Conservation (phyloP, 1,139 yeast genomes). For the Candida sanyaensis region DNA sequence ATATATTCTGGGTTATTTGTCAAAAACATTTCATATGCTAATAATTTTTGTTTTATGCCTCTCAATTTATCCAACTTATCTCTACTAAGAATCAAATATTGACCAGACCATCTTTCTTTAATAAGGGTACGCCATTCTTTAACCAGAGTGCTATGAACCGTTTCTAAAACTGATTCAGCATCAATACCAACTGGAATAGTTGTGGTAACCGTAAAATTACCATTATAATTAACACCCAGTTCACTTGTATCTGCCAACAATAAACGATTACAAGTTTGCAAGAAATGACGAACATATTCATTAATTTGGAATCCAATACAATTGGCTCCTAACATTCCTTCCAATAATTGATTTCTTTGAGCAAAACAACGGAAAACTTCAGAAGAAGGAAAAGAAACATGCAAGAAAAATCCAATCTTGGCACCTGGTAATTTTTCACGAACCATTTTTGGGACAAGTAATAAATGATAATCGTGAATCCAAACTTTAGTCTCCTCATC, state of each 20-base stretch:
- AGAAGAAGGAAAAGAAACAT: conserved; percentile 92
- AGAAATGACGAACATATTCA: conserved; percentile 91
- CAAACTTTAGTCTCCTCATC: conserved; percentile 62
- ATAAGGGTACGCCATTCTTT: conserved; percentile 69
- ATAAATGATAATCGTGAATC: conserved; percentile 92
- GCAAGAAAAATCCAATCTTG: conserved; percentile 87
- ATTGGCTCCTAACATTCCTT: conserved; percentile 89
- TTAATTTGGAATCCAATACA: conserved; percentile 87
- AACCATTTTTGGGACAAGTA: conserved; percentile 84
- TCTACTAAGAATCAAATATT: conserved; percentile 76
- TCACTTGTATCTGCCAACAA: conserved; percentile 79
- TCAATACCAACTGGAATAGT: conserved; percentile 89
- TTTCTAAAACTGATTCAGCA: conserved; percentile 55
- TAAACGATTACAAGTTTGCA: conserved; percentile 85
- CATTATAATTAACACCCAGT: conserved; percentile 71
- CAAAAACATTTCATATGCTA: conserved; percentile 84
- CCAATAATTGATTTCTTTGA: conserved; percentile 71
- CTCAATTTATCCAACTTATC: conserved; percentile 87
- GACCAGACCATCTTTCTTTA: conserved; percentile 74
- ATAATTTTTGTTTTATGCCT: conserved; percentile 83
- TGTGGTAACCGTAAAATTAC: conserved; percentile 65
- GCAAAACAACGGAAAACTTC: conserved; percentile 96
- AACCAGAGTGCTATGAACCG: conserved; percentile 55
- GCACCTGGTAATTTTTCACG: conserved; percentile 77
- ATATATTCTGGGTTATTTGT: conserved; percentile 69